Base-by-base conservation (phyloP, 805 yeast species). In the Yamadazyma ubonensis region DNA sequence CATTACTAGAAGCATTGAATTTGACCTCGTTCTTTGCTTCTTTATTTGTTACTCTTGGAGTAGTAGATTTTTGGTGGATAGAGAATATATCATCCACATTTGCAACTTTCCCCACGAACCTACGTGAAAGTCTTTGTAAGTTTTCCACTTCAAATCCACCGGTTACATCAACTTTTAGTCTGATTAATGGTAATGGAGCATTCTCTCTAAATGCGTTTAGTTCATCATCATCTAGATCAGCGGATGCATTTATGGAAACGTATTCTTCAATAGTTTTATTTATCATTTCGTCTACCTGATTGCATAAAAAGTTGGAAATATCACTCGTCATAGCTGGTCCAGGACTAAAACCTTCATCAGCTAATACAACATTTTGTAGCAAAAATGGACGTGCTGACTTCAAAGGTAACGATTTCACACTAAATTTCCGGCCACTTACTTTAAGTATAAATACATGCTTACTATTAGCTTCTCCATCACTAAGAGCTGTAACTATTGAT, bases 141-240 rank as follows among this genome's bases (percentile, higher is more conserved):
- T 90, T 91, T 53, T 90, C 98, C 12, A 93, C 88, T 50, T 89
- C 96, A 53, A 77, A 91, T 4, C 90, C 96, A 1, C 95, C 96
- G 16, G 86, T 71, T 51, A 91, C 91, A 50, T 93, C 97, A 0
- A 90, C 96, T 25, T 89, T 68, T 12, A 93, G 59, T 33, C 99
- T 66, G 4, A 93, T 69, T 35, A 93, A 65, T 0, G 99, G 99
- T 15, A 90, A 62, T 0, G 95, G 93, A n/a, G 71, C 53, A 26
- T 42, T 35, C 4, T 38, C 26, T 20, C n/a, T 65, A 9, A 42
- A 20, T 6, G 10, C 15, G 3, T 43, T 40, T 3, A 21, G 25
- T 4, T 44, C 33, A 2, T 22, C 34, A 4, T 33, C 32, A 5
- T 39, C 43, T 18, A 29, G 14, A 11, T 11, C 18, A 11, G 16